Conservation (phyloP, 176 grass and related monocot genomes). For the Ampelocalamus luodianensis region DNA sequence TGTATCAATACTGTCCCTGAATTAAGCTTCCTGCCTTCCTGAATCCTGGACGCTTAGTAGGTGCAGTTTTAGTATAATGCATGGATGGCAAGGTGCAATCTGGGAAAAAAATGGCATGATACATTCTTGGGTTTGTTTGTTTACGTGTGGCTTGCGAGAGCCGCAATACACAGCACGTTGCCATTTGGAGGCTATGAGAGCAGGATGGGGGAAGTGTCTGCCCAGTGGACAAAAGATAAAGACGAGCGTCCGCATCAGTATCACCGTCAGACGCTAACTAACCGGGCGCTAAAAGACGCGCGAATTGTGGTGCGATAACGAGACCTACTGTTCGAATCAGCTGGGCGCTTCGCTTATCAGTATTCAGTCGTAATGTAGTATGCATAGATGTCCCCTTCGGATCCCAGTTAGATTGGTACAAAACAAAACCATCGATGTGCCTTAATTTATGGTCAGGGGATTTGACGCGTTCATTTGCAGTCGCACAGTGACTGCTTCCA, state of each 20-base stretch:
- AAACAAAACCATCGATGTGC: neutral
- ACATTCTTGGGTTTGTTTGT: slow-evolving; percentile 32
- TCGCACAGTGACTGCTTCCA: neutral
- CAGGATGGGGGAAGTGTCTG: neutral
- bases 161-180: neutral
- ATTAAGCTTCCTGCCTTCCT: too few species aligned
- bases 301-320: slow-evolving; percentile 10
- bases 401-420: slow-evolving; percentile 41
- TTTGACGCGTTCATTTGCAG: slow-evolving; percentile 21
- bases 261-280: slow-evolving; percentile 48
- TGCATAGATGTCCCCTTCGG: neutral
- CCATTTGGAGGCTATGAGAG: slow-evolving; percentile 46
- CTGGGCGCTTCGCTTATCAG: neutral
- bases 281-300: slow-evolving; percentile 39
- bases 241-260: slow-evolving; percentile 32
- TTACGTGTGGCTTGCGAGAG: slow-evolving; percentile 3
- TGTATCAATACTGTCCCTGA: neutral
- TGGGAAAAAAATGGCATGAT: neutral
- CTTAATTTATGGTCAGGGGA: neutral
- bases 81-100: neutral
- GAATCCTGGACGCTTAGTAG: too few species aligned
- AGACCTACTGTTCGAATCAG: neutral
- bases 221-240: slow-evolving; percentile 27
- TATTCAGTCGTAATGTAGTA: neutral
- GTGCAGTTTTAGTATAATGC: too few species aligned